Conservation (phyloP, 78 protist species). For the Bodo saltans region DNA sequence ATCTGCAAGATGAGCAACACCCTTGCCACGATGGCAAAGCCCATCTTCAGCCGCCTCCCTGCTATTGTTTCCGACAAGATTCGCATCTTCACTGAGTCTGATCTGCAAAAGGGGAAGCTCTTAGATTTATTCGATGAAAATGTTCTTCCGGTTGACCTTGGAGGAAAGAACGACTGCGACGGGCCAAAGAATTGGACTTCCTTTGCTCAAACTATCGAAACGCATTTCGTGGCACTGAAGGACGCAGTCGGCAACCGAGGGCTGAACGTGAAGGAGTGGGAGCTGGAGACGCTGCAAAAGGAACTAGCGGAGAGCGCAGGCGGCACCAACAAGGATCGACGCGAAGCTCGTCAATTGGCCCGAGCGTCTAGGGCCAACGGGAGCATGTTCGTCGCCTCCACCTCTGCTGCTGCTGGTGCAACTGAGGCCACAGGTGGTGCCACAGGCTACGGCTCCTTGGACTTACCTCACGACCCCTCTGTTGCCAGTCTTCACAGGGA, state of each 20-base stretch:
- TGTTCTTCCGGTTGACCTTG: not conserved
- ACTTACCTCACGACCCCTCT: no score
- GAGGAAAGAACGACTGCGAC: not conserved
- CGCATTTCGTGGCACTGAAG: not conserved
- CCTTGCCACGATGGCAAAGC: not conserved
- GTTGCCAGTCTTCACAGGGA: no score
- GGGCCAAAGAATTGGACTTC: not conserved
- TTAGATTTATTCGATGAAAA: not conserved
- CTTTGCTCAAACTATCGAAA: not conserved
- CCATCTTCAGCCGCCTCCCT: not conserved
- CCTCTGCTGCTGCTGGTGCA: no score
- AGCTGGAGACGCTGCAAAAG: not conserved
- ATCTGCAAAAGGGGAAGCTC: not conserved
- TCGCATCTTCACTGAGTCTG: not conserved
- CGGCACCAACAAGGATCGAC: not conserved
- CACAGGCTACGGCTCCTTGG: no score
- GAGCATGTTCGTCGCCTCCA: no score
- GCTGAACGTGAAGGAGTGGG: not conserved
- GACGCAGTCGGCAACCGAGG: not conserved
- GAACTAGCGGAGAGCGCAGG: not conserved
- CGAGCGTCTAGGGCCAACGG: no score
- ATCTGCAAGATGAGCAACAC: not conserved
- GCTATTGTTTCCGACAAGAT: not conserved
- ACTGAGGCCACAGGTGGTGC: no score
- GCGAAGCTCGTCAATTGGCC: no score